Evolutionary conservation across 768 basidiomycete genomes (phyloP), one percentile per base, ranked within the genome.

Genomic region (Crepidotus variabilis): DNA sequence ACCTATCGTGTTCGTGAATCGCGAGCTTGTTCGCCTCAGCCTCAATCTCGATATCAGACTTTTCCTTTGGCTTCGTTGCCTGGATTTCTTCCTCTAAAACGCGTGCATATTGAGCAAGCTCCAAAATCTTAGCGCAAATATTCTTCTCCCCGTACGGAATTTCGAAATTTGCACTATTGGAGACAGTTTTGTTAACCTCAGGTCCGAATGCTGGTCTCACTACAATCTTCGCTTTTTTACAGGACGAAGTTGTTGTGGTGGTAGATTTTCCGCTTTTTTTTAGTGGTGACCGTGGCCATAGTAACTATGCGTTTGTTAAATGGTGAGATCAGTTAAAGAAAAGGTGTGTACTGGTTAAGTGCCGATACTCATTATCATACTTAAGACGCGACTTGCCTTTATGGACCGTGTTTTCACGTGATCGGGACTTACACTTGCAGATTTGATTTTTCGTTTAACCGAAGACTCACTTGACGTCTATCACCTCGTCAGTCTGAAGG

Each of bases 1-100:
- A 72, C 75, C n/a, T n/a, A n/a, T n/a, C 47, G 77, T 77, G 56
- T 70, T 73, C 22, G 72, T 61, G 16, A 83, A 65, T 73, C 22
- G 72, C 61, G 16, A 83, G 65, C 58, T 79, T 82, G 59, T 73
- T 75, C 0, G 76, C 77, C 2, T 75, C 78, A 0, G 52, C 70
- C n/a, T 70, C 64, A 24, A 82, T 59, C 69, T 51, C 55, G 24
- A 24, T 34, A 2, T 36, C 54, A 32, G 45, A 47, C 33, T 55
- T 55, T 28, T 45, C 45, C 47, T 47, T 55, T 6, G 54, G 54
- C 33, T 55, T 55, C 18, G 32, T 16, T 1, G 54, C 22, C 20
- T 28, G 39, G 18, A 55, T 22, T 35, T 55, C 54, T 22, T 55
- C 54, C 13, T 55, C 54, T 32, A 55, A 34, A 3, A 28, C 8